These are phyloP conservation scores for Erigeron philadelphicus DNA, from an alignment of 140 eudicot genomes.

Conservation along the genomic window DNA sequence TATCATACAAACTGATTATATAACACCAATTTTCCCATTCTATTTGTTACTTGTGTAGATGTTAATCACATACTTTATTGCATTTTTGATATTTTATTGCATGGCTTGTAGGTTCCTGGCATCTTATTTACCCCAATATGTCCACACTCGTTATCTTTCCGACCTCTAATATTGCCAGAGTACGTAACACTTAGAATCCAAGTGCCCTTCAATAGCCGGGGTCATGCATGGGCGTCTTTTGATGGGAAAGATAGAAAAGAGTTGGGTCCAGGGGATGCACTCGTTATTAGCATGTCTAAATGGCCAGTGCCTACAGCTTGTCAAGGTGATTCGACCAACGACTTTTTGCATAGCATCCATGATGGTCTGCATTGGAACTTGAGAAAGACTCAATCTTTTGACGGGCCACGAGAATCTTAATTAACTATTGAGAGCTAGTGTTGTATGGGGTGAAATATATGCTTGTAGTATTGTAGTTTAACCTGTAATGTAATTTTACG, in stretches of 20 bases:
- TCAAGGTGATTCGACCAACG: slow-evolving; percentile 65
- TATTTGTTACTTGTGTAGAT: not conserved
- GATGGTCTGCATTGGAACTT: slow-evolving; percentile 92
- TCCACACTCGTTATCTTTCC: slow-evolving; percentile 93
- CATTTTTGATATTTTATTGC: not conserved
- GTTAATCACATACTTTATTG: not conserved
- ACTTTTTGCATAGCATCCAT: slow-evolving; percentile 72
- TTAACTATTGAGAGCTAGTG: not conserved
- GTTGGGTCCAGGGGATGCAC: slow-evolving; percentile 81
- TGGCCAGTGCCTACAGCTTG: slow-evolving; percentile 97
- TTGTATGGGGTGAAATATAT: not conserved
- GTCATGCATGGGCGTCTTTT: slow-evolving; percentile 90
- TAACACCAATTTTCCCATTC: not conserved
- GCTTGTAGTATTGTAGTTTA: slow-evolving; percentile 10
- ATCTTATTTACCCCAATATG: slow-evolving; percentile 93
- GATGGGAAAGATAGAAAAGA: slow-evolving; percentile 80
- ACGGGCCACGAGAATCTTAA: slow-evolving; percentile 58
- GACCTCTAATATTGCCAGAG: slow-evolving; percentile 91
- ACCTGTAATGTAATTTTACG: slow-evolving; percentile 14
- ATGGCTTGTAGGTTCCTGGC: slow-evolving; percentile 68
- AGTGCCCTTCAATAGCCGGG: slow-evolving; percentile 76
- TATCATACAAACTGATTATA: not conserved
- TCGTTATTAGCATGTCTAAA: slow-evolving; percentile 79
- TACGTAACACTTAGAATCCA: slow-evolving; percentile 74
- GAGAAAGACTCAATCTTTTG: slow-evolving; percentile 73